These are phyloP conservation scores for Apium graveolens DNA, from an alignment of 129 eudicot species.

Conservation along the genomic window DNA sequence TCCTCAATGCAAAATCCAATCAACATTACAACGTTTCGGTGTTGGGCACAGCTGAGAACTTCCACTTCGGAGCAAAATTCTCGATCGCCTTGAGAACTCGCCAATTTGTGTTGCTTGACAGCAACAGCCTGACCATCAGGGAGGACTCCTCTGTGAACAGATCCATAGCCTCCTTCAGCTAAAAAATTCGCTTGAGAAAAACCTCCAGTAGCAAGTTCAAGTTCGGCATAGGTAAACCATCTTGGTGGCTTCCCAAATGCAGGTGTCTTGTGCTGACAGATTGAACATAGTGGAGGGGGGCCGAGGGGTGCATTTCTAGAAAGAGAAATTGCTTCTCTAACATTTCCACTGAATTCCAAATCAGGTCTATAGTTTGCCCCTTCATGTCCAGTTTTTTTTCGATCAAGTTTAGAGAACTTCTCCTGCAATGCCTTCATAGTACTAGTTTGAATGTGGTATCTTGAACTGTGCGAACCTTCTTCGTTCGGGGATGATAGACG, in stretches of 20 bases:
- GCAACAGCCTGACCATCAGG: slow-evolving; percentile 95
- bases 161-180: slow-evolving; percentile 98
- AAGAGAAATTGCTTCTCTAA: slow-evolving; percentile 80
- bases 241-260: slow-evolving; percentile 92
- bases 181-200: slow-evolving; percentile 86
- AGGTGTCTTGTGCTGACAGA: slow-evolving; percentile 97
- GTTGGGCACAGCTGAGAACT: slow-evolving; percentile 97
- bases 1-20: slow-evolving; percentile 95
- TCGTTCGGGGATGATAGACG: slow-evolving; percentile 36
- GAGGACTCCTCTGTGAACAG: slow-evolving; percentile 91
- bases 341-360: slow-evolving; percentile 53
- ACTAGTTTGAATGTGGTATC: slow-evolving; percentile 28
- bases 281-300: slow-evolving; percentile 92
- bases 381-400: slow-evolving; percentile 51
- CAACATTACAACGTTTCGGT: slow-evolving; percentile 89
- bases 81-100: slow-evolving; percentile 97
- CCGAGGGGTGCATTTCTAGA: slow-evolving; percentile 65
- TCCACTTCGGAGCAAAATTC: slow-evolving; percentile 98
- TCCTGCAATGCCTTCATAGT: slow-evolving; percentile 37
- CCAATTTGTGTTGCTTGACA: slow-evolving; percentile 94
- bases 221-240: slow-evolving; percentile 87
- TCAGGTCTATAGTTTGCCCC: slow-evolving; percentile 47
- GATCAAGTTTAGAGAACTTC: slow-evolving; percentile 54
- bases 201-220: slow-evolving; percentile 93
- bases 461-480: slow-evolving; percentile 36